Percentiles rank a stretch among this genome's conserved stretches.
Evolutionary conservation across 192 early-diverging fungal genomes (phyloP).

Genomic region (Coemansia sp.): DNA sequence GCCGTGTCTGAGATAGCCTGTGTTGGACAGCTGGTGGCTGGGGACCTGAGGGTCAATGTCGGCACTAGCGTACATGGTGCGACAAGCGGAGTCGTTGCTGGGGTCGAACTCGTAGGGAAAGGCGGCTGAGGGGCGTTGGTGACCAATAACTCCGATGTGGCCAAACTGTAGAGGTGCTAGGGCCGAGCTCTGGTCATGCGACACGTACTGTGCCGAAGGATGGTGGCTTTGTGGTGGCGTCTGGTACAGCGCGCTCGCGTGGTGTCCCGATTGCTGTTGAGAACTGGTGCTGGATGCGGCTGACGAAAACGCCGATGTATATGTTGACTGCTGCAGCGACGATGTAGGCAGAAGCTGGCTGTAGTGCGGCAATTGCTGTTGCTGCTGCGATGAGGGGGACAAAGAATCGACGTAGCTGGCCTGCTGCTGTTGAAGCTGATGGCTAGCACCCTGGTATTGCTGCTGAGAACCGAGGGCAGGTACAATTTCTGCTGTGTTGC

Average conservation of each 20-base stretch:
- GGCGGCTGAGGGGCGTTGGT: constrained; percentile 29
- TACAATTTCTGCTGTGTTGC: constrained; percentile 17
- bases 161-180: constrained; percentile 48
- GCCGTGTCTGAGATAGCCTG: constrained; percentile 39
- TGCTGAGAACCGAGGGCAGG: constrained; percentile 15
- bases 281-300: constrained; percentile 15
- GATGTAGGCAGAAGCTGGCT: constrained; percentile 26
- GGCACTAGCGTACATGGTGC: constrained; percentile 29
- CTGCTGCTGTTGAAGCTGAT: constrained; percentile 21
- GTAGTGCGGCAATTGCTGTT: constrained; percentile 19
- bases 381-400: constrained; percentile 13
- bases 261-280: constrained; percentile 16
- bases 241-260: constrained; percentile 35
- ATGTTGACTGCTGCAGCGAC: constrained; percentile 24
- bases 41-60: constrained; percentile 39
- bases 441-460: constrained; percentile 10
- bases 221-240: constrained; percentile 26
- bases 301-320: constrained; percentile 34
- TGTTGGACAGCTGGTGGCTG: constrained; percentile 36
- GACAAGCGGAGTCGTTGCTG: constrained; percentile 36
- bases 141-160: constrained; percentile 39
- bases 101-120: constrained; percentile 53
- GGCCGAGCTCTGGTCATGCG: constrained; percentile 42
- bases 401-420: constrained; percentile 22
- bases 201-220: constrained; percentile 46